Evolutionary conservation across 192 early-diverging fungal species (phyloP).

Genomic region (Phycomyces nitens): DNA sequence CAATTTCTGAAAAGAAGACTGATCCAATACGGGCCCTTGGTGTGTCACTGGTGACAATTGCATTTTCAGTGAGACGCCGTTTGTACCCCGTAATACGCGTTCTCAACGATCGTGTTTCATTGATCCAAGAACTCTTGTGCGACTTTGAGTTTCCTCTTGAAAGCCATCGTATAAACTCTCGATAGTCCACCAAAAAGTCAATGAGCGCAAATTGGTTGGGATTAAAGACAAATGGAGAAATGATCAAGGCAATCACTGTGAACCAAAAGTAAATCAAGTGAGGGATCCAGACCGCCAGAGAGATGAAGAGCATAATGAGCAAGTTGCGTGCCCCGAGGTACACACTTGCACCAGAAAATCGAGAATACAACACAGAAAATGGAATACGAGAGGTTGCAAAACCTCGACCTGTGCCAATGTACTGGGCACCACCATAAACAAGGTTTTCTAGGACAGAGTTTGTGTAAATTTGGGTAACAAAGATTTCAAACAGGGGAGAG

Average conservation of each 20-base stretch:
- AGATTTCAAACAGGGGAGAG: constrained; percentile 79
- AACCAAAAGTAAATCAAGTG: constrained; percentile 82
- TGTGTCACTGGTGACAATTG: constrained; percentile 47
- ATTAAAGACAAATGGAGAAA: constrained; percentile 86
- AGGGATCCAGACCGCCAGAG: constrained; percentile 67
- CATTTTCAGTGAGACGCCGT: constrained; percentile 43
- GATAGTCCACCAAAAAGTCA: constrained; percentile 78
- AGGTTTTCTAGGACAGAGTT: constrained; percentile 78
- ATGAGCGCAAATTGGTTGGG: constrained; percentile 84
- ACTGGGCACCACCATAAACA: constrained; percentile 78
- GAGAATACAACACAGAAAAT: constrained; percentile 71
- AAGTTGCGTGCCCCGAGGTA: constrained; percentile 71
- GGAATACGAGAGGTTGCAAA: constrained; percentile 77
- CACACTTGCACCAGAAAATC: constrained; percentile 71
- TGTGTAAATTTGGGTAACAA: constrained; percentile 84
- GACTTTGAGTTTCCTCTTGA: constrained; percentile 75
- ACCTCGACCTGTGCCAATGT: constrained; percentile 82
- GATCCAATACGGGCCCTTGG: constrained; percentile 64
- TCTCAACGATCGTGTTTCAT: constrained; percentile 64
- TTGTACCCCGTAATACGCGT: constrained; percentile 80
- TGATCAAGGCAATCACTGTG: constrained; percentile 66
- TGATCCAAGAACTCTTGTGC: constrained; percentile 77
- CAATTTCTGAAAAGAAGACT: constrained; percentile 69
- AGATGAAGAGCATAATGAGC: constrained; percentile 70
- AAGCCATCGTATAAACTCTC: constrained; percentile 78